Evolutionary conservation across 140 eudicot species (phyloP), one percentile per base, ranked within the genome.

Genomic region (Bidens hawaiensis): DNA sequence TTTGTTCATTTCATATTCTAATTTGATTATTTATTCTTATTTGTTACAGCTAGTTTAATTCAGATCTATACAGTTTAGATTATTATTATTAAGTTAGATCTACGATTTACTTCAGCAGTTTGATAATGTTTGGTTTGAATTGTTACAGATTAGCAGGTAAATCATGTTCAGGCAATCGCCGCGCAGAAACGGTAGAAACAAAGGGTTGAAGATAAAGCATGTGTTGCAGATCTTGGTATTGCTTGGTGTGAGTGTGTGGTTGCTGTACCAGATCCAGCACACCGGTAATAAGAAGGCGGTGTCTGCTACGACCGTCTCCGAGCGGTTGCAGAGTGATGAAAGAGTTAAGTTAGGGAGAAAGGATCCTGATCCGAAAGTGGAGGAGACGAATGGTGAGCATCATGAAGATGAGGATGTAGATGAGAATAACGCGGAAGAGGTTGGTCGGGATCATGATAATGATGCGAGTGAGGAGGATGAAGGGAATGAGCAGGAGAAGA

Each of bases 171-270:
- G 65, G 90, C 76, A 55, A 23, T 90, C 94, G 18, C 97, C 97
- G 22, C 81, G 97, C 8, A 74, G 97, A 73, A 85, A 82, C 42
- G 86, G 70, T 25, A 63, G 95, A 57, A 82, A 68, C 59, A 87
- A 87, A 68, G 97, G 96, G 7, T 77, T 90, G 43, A 90, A 90
- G 75, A 94, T 90, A 36, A 90, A 87, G 78, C 97, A 87, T 69
- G 95, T 78, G 25, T 74, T 87, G 30, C 97, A 90, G 72, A 62
- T 90, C 59, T 63, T 81, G 67, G 61, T 87, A 14, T 67, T 90
- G 68, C 69, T 87, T 12, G 97, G 86, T 31, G 81, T 90, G 52
- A 62, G 88, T 60, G 68, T 87, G 19, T 90, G 96, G 97, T 61
- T 90, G 68, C 81, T 90, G 25, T 90, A 90, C 57, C 97, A 87